Conservation (phyloP, 1,139 yeast genomes). For the Kodamaea fungicola region DNA sequence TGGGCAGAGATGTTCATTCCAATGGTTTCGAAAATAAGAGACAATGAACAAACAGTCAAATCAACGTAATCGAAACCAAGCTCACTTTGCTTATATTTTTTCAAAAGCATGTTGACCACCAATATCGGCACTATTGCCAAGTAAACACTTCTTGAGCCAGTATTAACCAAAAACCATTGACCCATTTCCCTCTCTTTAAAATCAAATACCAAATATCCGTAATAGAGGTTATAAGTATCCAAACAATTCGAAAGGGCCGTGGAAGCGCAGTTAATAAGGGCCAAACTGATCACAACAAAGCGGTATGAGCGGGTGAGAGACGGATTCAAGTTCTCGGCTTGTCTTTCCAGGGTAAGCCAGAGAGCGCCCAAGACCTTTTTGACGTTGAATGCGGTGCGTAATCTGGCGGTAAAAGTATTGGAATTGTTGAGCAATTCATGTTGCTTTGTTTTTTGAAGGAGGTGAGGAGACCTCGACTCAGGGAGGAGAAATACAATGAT, state of each 20-base stretch:
- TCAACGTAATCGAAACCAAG: not conserved
- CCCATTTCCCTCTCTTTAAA: not conserved
- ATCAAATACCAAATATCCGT: not conserved
- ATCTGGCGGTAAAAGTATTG: not conserved
- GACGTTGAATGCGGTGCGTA: not conserved
- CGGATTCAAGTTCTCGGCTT: not conserved
- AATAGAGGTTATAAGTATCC: not conserved
- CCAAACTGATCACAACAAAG: not conserved
- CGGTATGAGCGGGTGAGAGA: not conserved
- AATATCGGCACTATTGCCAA: not conserved
- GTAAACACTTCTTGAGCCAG: not conserved
- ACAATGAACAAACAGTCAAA: not conserved
- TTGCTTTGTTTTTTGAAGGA: not conserved
- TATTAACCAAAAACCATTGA: not conserved
- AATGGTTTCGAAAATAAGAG: not conserved
- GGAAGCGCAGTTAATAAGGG: not conserved
- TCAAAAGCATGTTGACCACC: not conserved
- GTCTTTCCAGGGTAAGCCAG: not conserved
- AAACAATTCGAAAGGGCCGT: not conserved
- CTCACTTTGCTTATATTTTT: not conserved
- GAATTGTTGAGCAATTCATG: not conserved
- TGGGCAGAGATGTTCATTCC: not conserved
- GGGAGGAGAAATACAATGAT: not conserved
- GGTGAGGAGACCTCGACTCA: not conserved
- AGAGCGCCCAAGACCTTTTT: not conserved